Conservation (phyloP, 768 basidiomycete species). For the Thelephora aurantiotincta region DNA sequence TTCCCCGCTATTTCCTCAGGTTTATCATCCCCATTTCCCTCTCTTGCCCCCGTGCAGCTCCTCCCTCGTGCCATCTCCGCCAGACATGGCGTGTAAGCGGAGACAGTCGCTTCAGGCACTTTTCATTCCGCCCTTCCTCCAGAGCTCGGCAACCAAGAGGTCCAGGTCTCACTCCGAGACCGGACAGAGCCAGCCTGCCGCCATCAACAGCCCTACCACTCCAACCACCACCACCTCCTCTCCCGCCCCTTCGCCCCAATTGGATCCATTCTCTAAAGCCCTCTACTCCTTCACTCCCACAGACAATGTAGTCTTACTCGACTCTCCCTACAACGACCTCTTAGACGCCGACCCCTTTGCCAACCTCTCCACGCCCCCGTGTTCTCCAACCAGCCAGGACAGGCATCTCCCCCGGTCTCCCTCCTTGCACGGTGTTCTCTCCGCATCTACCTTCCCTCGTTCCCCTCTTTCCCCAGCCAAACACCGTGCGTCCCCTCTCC, state of each 20-base stretch:
- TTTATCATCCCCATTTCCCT: too few relatives aligned
- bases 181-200: too few relatives aligned
- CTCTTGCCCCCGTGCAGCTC: too few relatives aligned
- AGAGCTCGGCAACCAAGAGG: too few relatives aligned
- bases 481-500: slow-evolving; percentile 9
- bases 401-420: slow-evolving; percentile 7
- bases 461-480: not conserved
- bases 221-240: slow-evolving; percentile 8
- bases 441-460: slow-evolving; percentile 6
- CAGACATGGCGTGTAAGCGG: too few relatives aligned
- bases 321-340: slow-evolving; percentile 23
- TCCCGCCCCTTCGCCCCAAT: slow-evolving; percentile 7
- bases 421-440: slow-evolving; percentile 7
- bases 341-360: slow-evolving; percentile 70
- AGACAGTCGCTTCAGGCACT: too few relatives aligned
- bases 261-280: slow-evolving; percentile 1
- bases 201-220: too few relatives aligned
- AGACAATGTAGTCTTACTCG: slow-evolving; percentile 5
- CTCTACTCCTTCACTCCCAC: slow-evolving; percentile 1
- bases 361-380: slow-evolving; percentile 24
- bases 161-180: too few relatives aligned
- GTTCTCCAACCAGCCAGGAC: not conserved
- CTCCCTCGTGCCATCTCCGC: too few relatives aligned
- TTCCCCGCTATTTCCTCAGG: too few relatives aligned
- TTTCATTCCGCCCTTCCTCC: too few relatives aligned